phyloP scores from a whole-genome alignment of 148 eudicot genomes.

The Persicaria maculosa region DNA sequence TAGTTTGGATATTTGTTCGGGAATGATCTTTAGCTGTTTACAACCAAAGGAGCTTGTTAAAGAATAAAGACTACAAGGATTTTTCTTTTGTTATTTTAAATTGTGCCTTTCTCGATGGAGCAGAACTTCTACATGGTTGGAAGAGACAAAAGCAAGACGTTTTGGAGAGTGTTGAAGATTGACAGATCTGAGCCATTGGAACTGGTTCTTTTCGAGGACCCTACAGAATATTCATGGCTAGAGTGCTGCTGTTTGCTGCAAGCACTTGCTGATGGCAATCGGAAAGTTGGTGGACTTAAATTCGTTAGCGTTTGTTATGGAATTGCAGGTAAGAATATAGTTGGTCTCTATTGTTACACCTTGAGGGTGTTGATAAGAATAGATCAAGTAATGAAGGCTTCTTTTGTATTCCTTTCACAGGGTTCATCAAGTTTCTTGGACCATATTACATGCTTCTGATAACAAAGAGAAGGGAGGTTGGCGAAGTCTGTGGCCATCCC shows the following conservation, averaged over 20 bases:
- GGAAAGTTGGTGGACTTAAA: constrained; percentile 59
- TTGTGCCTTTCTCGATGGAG: constrained; percentile 7
- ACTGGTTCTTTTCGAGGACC: constrained; percentile 53
- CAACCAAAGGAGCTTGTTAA: background rate
- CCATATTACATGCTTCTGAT: constrained; percentile 79
- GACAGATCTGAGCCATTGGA: constrained; percentile 66
- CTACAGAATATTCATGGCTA: constrained; percentile 43
- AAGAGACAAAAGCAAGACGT: constrained; percentile 55
- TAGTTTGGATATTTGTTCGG: background rate
- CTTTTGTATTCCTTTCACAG: constrained; percentile 25
- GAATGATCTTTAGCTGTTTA: background rate
- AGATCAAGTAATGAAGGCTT: background rate
- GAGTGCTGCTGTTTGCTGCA: constrained; percentile 43
- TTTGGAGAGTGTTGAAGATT: constrained; percentile 85
- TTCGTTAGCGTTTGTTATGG: constrained; percentile 73
- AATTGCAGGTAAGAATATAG: constrained; percentile 53
- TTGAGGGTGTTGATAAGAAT: background rate
- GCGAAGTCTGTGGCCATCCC: constrained; percentile 65
- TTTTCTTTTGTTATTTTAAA: background rate
- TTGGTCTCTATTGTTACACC: background rate
- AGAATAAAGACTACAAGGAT: background rate
- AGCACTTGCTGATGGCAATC: constrained; percentile 51
- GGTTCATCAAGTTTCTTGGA: constrained; percentile 68
- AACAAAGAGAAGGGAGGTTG: constrained; percentile 71
- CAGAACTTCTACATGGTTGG: constrained; percentile 96